Percentiles rank a stretch among this genome's conserved stretches.
Conservation (phyloP, 83 land plant species). For the Diphasiastrum complanatum region DNA sequence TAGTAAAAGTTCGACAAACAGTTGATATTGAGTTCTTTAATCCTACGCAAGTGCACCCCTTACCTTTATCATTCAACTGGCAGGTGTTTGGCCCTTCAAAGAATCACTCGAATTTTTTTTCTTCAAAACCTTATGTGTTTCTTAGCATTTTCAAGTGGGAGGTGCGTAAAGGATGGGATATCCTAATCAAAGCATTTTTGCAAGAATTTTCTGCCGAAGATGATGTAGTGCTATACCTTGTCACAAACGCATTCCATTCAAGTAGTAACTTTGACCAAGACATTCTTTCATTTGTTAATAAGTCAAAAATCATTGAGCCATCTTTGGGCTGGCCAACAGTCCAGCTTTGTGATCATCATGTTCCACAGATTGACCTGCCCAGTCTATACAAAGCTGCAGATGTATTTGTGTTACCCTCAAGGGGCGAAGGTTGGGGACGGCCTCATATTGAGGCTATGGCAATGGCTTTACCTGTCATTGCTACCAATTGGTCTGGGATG, state of each 20-base stretch:
- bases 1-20: constrained; percentile 63
- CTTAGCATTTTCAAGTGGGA: constrained; percentile 95
- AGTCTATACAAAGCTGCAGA: constrained; percentile 54
- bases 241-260: constrained; percentile 66
- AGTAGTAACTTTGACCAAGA: constrained; percentile 38
- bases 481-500: constrained; percentile 87
- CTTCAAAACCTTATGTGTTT: constrained; percentile 35
- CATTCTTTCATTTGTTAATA: constrained; percentile 37
- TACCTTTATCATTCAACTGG: constrained; percentile 8
- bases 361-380: constrained; percentile 60
- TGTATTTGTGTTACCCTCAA: constrained; percentile 70
- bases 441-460: constrained; percentile 88
- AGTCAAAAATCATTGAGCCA: constrained; percentile 41
- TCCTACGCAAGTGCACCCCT: constrained; percentile 39
- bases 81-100: constrained; percentile 22
- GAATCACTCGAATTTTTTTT: background rate
- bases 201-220: constrained; percentile 55
- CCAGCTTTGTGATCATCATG: constrained; percentile 46
- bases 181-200: constrained; percentile 59
- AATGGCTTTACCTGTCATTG: constrained; percentile 76
- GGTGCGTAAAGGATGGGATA: constrained; percentile 82
- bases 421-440: constrained; percentile 93
- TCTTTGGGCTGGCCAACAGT: constrained; percentile 56
- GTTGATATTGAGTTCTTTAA: constrained; percentile 66
- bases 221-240: constrained; percentile 49